Base-by-base conservation (phyloP, 2,329 filamentous ascomycete genomes). In the Claviceps humidiphila region DNA sequence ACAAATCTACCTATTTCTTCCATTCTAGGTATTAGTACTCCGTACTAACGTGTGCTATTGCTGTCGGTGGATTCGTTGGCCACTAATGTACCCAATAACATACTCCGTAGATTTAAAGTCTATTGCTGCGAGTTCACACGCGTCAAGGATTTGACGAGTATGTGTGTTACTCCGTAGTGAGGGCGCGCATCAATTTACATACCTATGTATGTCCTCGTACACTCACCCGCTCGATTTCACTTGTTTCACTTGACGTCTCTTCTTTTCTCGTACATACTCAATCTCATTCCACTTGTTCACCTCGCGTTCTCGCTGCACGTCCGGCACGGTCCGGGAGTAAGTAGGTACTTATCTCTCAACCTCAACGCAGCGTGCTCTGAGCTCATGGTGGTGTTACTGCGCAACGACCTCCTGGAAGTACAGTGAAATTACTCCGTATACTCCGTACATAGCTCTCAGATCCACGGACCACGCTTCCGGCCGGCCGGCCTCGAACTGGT, bases 401-500 rank as follows among this genome's bases (percentile, higher is more conserved):
- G 20, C 47, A 37, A 49, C 26, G 5, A 49, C 47, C 47, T 49
- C 47, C 13, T 38, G 20, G 30, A 49, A 49, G 9, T 5, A 7
- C 6, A 49, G 17, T 4, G 47, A 7, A 13, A 39, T 20, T 4
- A 30, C 7, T 30, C 7, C 7, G 26, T 30, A 30, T 30, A 26
- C n/a, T 8, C 17, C 17, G 17, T 20, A 30, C 46, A 40, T 47
- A 20, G 8, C 20, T 26, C 6, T 47, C 22, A 16, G n/a, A 30
- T 16, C 11, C 24, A 5, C 0, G 66, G 64, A 20, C 17, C 17
- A 20, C 20, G 20, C 20, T 24, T 49, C 16, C 34, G 24, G 9
- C 60, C 67, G 0, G 68, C 60, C 67, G 0, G 68, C 67, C 4
- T 67, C 63, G 48, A 60, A 59, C 20, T 66, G 61, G 53, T 71